Conservation (phyloP, 495 filamentous ascomycete species). For the Penicillium longicatenatum region DNA sequence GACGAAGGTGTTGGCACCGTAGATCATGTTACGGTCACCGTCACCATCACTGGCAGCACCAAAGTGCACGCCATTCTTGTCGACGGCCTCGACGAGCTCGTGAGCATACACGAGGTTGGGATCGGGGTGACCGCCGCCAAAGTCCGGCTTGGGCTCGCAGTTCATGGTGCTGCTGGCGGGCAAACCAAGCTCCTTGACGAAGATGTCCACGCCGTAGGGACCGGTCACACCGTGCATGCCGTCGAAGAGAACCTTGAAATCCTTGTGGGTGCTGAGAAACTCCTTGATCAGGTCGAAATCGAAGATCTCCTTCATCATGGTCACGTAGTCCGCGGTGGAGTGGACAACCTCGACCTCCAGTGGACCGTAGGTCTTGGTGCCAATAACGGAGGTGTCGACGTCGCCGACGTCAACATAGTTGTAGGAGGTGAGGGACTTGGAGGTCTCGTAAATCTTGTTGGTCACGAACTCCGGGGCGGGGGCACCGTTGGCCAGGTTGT, state of each 20-base stretch:
- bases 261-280: constrained; percentile 79
- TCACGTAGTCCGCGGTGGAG: constrained; percentile 85
- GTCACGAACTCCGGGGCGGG: constrained; percentile 94
- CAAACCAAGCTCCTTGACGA: constrained; percentile 88
- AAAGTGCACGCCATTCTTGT: constrained; percentile 90
- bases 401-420: constrained; percentile 87
- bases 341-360: constrained; percentile 96
- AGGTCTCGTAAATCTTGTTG: constrained; percentile 92
- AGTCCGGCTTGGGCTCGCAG: constrained; percentile 89
- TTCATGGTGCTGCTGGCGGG: constrained; percentile 80
- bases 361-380: constrained; percentile 76
- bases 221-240: constrained; percentile 93
- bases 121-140: constrained; percentile 95
- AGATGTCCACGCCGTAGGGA: constrained; percentile 91
- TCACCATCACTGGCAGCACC: constrained; percentile 96
- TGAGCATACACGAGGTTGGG: constrained; percentile 98
- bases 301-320: constrained; percentile 97
- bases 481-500: constrained; percentile 94
- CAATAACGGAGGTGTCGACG: constrained; percentile 80
- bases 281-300: constrained; percentile 93
- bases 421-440: constrained; percentile 87
- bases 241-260: constrained; percentile 98
- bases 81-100: constrained; percentile 89
- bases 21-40: constrained; percentile 99
- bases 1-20: constrained; percentile 93